Conservation (phyloP, 2,329 filamentous ascomycete species). For the Phialophora chinensis region DNA sequence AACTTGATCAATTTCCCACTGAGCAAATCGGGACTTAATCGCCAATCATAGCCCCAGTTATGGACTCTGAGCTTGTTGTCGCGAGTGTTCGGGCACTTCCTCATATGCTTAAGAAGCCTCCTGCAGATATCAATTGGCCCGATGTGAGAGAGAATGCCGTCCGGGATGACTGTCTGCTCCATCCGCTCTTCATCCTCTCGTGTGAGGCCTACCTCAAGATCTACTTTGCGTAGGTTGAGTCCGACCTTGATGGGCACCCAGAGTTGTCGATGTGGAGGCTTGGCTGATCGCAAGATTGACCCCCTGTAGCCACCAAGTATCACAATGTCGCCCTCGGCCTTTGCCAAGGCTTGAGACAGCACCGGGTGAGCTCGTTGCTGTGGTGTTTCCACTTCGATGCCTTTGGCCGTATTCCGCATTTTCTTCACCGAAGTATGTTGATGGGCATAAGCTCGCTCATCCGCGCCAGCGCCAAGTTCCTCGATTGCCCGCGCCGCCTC, state of each 20-base stretch:
- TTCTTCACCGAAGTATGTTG: slow-evolving; percentile 26
- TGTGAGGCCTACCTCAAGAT: slow-evolving; percentile 83
- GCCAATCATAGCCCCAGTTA: slow-evolving; percentile 96
- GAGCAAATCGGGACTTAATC: slow-evolving; percentile 78
- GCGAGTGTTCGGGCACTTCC: slow-evolving; percentile 73
- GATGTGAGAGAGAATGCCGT: slow-evolving; percentile 88
- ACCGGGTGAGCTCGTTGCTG: slow-evolving; percentile 48
- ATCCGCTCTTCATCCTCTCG: slow-evolving; percentile 83
- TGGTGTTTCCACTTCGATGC: slow-evolving; percentile 35
- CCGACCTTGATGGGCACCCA: slow-evolving; percentile 96
- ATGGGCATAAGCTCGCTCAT: slow-evolving; percentile 5
- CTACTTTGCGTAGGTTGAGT: slow-evolving; percentile 86
- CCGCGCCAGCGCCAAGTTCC: background rate
- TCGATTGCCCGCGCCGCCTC: background rate
- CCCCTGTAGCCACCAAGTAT: slow-evolving; percentile 90
- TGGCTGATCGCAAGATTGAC: slow-evolving; percentile 83
- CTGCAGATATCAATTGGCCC: slow-evolving; percentile 89
- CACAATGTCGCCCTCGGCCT: slow-evolving; percentile 82
- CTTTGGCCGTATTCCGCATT: slow-evolving; percentile 20
- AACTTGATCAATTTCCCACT: slow-evolving; percentile 75
- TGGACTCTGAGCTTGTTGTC: slow-evolving; percentile 76
- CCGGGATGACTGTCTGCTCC: slow-evolving; percentile 81
- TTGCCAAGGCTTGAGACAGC: slow-evolving; percentile 67
- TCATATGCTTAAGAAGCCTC: slow-evolving; percentile 77
- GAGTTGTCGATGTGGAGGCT: slow-evolving; percentile 80